Conservation (phyloP, 176 grass and related monocot species). For the Avena eriantha region DNA sequence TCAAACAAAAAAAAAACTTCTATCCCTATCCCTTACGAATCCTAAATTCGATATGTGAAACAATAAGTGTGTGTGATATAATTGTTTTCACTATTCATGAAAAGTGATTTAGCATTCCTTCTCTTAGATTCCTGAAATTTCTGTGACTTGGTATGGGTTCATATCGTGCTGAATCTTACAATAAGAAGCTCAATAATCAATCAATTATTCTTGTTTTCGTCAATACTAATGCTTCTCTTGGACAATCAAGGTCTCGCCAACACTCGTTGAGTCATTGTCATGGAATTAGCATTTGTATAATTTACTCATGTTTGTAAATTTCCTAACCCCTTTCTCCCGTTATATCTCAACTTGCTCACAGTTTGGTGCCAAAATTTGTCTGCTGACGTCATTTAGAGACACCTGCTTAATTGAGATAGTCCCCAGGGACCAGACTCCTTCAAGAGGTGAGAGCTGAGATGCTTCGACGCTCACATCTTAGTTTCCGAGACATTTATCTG, state of each 20-base stretch:
- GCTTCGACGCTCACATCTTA: not conserved
- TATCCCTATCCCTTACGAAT: not conserved
- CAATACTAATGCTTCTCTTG: not conserved
- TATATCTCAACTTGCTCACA: constrained; percentile 42
- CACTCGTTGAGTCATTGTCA: not conserved
- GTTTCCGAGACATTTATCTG: not conserved
- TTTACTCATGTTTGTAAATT: not conserved
- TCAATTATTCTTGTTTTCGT: not conserved
- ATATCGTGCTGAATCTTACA: constrained; percentile 21
- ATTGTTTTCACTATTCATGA: not conserved
- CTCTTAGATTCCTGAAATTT: not conserved
- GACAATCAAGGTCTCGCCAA: not conserved
- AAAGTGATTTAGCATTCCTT: not conserved
- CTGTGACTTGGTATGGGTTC: not conserved
- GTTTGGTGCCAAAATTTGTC: constrained; percentile 97
- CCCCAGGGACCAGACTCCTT: constrained; percentile 76
- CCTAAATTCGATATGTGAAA: not conserved
- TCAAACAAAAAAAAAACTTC: not conserved
- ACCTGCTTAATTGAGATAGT: constrained; percentile 95
- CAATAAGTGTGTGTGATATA: not conserved
- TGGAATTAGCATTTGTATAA: not conserved
- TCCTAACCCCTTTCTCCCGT: not conserved
- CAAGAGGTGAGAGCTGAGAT: constrained; percentile 68
- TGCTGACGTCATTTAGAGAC: constrained; percentile 91
- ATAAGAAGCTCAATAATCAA: not conserved